A percentile compares a stretch with the other conserved stretches of the same genome.
phyloP scores from a whole-genome alignment of 2,329 filamentous ascomycete species.

The Fusarium napiforme region DNA sequence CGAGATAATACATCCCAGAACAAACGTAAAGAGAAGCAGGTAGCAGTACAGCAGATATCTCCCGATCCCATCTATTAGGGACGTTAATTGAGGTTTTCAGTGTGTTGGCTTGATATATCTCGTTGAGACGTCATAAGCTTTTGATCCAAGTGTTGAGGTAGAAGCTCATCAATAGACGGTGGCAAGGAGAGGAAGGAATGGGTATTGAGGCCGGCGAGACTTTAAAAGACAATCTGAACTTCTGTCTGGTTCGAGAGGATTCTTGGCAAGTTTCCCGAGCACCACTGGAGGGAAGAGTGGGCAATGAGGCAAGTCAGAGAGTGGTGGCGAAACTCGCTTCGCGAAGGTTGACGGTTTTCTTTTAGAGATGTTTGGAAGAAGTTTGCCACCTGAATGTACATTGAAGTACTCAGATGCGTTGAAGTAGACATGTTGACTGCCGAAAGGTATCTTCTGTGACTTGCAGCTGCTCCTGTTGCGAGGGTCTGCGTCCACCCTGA shows the following conservation, averaged over 20 bases:
- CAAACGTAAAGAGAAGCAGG: not conserved
- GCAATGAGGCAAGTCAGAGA: not conserved
- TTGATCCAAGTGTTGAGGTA: not conserved
- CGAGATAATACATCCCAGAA: too few relatives aligned
- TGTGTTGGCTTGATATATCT: too few relatives aligned
- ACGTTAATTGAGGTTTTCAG: not conserved
- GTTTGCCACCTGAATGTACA: not conserved
- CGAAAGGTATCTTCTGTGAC: not conserved
- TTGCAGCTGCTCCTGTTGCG: not conserved
- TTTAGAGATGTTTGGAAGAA: not conserved
- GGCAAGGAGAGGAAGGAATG: not conserved
- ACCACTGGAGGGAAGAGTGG: not conserved
- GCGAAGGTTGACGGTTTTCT: not conserved
- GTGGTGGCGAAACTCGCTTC: not conserved
- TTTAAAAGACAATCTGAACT: too few relatives aligned
- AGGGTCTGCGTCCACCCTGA: not conserved
- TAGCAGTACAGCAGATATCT: too few relatives aligned
- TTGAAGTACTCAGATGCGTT: not conserved
- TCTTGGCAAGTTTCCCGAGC: too few relatives aligned
- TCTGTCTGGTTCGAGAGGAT: not conserved
- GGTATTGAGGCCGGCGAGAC: not conserved
- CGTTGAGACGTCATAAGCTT: too few relatives aligned
- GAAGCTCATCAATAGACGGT: too few relatives aligned
- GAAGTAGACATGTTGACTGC: not conserved
- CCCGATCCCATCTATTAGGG: too few relatives aligned